These are phyloP conservation scores for Microdochium bolleyi DNA, from an alignment of 2,329 filamentous ascomycete genomes.

Conservation along the genomic window DNA sequence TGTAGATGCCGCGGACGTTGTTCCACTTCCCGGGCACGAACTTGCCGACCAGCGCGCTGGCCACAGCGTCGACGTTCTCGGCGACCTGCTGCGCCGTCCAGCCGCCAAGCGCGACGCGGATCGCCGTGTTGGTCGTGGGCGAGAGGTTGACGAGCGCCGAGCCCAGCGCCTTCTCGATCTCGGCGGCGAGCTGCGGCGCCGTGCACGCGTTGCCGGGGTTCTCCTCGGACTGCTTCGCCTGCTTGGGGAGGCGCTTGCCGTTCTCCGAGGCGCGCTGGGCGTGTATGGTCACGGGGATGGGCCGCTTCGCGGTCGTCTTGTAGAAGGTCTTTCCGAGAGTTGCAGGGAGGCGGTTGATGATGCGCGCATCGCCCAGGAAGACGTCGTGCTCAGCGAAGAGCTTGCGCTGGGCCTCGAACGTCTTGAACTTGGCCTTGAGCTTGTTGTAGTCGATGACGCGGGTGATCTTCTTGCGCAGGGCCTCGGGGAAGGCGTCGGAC, in stretches of 20 bases:
- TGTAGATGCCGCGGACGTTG: slow-evolving; percentile 74
- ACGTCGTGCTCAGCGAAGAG: slow-evolving; percentile 82
- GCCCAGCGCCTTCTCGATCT: slow-evolving; percentile 70
- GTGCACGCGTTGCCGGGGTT: slow-evolving; percentile 39
- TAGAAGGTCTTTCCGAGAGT: slow-evolving; percentile 90
- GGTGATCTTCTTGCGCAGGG: slow-evolving; percentile 59
- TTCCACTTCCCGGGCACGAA: slow-evolving; percentile 82
- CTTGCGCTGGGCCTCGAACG: slow-evolving; percentile 80
- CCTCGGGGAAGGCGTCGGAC: slow-evolving; percentile 61
- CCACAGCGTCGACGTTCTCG: slow-evolving; percentile 72
- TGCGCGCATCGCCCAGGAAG: slow-evolving; percentile 87
- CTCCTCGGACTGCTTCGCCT: slow-evolving; percentile 39
- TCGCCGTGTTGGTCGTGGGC: slow-evolving; percentile 69
- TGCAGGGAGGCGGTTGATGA: slow-evolving; percentile 65
- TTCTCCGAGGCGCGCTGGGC: slow-evolving; percentile 53
- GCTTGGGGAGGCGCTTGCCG: slow-evolving; percentile 45
- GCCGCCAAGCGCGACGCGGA: slow-evolving; percentile 69
- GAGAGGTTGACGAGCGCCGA: slow-evolving; percentile 75
- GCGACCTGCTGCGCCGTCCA: slow-evolving; percentile 70
- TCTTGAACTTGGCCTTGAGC: slow-evolving; percentile 73
- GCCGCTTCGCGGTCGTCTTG: slow-evolving; percentile 73
- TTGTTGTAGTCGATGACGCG: slow-evolving; percentile 77
- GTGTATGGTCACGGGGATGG: slow-evolving; percentile 71
- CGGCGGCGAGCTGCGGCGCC: slow-evolving; percentile 62
- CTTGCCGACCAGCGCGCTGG: slow-evolving; percentile 62